phyloP scores from a whole-genome alignment of 768 basidiomycete genomes.

The Amanita molliuscula region DNA sequence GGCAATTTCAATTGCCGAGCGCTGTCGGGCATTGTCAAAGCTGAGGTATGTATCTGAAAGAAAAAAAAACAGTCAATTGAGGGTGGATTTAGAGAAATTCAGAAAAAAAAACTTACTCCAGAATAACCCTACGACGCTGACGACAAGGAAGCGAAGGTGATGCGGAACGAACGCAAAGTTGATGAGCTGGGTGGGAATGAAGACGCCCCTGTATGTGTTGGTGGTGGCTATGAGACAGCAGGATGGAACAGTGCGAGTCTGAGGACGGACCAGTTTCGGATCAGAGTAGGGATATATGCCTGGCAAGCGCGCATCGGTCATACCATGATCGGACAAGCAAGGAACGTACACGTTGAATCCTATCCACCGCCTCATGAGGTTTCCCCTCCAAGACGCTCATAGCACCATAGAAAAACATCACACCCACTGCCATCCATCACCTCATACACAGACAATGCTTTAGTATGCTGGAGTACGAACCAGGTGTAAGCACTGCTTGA shows the following conservation, averaged over 20 bases:
- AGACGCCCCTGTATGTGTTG: constrained; percentile 19
- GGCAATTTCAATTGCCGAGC: too few species aligned
- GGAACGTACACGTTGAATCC: constrained; percentile 34
- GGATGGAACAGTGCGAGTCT: constrained; percentile 51
- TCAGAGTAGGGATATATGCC: constrained; percentile 63
- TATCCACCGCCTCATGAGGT: constrained; percentile 30
- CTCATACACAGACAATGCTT: not conserved
- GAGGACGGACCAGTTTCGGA: constrained; percentile 68
- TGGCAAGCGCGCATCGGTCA: constrained; percentile 13
- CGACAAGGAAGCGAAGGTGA: constrained; percentile 64
- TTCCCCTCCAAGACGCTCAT: constrained; percentile 81
- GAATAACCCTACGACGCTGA: constrained; percentile 70
- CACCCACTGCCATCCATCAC: constrained; percentile 23
- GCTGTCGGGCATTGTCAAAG: not conserved
- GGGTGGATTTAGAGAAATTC: too few species aligned
- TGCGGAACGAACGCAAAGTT: constrained; percentile 73
- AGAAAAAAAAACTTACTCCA: constrained; percentile 53
- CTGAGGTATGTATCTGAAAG: constrained; percentile 1
- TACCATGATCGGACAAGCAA: not conserved
- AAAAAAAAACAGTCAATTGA: too few species aligned
- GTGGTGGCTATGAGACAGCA: too few species aligned
- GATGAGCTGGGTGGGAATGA: constrained; percentile 65
- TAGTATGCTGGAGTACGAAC: constrained; percentile 19
- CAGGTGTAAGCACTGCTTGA: constrained; percentile 69
- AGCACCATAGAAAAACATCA: constrained; percentile 49